Conservation (phyloP, 306 rosid species). For the Prunus campanulata region DNA sequence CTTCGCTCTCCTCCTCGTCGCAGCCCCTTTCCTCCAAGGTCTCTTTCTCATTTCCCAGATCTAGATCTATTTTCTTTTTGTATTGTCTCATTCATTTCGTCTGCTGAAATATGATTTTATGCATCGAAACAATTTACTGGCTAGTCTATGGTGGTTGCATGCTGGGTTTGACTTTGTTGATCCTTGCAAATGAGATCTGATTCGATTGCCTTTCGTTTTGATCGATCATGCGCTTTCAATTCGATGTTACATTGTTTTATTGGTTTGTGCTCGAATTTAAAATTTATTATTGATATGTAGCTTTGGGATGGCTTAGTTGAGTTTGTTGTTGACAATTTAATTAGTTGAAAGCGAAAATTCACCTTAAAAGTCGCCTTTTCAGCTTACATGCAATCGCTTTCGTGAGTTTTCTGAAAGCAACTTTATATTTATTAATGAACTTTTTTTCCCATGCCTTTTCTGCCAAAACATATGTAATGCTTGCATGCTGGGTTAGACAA, state of each 20-base stretch:
- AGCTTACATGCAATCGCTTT: background rate
- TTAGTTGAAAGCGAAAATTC: background rate
- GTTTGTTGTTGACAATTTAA: background rate
- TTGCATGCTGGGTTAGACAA: background rate
- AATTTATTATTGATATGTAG: background rate
- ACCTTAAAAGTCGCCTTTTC: background rate
- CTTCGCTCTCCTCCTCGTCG: constrained; percentile 64
- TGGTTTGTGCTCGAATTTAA: background rate
- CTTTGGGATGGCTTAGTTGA: background rate
- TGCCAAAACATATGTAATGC: background rate
- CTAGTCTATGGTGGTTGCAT: constrained; percentile 26
- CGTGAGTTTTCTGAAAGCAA: background rate
- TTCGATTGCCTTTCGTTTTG: constrained; percentile 6
- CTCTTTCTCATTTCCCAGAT: constrained; percentile 37
- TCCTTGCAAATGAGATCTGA: constrained; percentile 31
- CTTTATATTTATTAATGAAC: background rate
- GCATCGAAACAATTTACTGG: background rate
- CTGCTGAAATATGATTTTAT: constrained; percentile 1
- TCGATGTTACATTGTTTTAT: background rate
- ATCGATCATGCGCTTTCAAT: background rate
- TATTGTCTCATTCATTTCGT: background rate
- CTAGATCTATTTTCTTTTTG: constrained; percentile 36
- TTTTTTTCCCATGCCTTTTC: background rate
- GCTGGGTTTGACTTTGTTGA: constrained; percentile 30
- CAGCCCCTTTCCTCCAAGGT: constrained; percentile 80